Percentiles rank a stretch among this genome's conserved stretches.
phyloP scores from a whole-genome alignment of 2,329 filamentous ascomycete genomes.

The Aspergillus sp. region DNA sequence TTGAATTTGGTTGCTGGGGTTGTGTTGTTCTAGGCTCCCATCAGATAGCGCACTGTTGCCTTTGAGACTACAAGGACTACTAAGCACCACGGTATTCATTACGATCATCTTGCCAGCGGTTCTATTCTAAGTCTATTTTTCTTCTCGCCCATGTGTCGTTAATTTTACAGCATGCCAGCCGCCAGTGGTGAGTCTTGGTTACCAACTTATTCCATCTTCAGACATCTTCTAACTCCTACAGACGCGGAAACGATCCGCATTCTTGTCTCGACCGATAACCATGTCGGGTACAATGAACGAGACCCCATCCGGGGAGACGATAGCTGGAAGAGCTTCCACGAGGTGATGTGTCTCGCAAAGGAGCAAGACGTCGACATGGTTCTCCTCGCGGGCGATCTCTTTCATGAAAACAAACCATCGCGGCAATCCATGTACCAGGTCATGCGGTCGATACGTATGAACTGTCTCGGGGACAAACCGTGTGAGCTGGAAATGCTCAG shows the following conservation, averaged over 20 bases:
- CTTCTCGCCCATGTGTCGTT: too few species aligned
- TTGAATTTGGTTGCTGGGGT: too few species aligned
- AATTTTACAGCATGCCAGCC: constrained; percentile 20
- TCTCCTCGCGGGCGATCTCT: constrained; percentile 87
- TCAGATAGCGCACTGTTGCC: too few species aligned
- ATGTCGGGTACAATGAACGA: constrained; percentile 94
- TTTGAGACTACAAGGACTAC: too few species aligned
- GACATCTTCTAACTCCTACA: constrained; percentile 16
- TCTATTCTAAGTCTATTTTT: too few species aligned
- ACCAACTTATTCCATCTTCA: not conserved
- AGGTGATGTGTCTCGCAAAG: constrained; percentile 86
- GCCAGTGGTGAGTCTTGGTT: constrained; percentile 23
- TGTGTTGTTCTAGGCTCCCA: too few species aligned
- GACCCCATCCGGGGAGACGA: constrained; percentile 94
- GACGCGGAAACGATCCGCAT: constrained; percentile 86
- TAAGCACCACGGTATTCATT: too few species aligned
- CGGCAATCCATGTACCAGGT: constrained; percentile 96
- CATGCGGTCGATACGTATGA: constrained; percentile 88
- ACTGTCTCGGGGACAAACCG: constrained; percentile 91
- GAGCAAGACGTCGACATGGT: constrained; percentile 96
- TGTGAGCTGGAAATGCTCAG: constrained; percentile 93
- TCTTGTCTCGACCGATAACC: constrained; percentile 90
- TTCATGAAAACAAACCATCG: constrained; percentile 97
- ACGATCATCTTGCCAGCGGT: too few species aligned
- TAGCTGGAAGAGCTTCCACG: constrained; percentile 94